Evolutionary conservation across 352 stramenopile genomes (phyloP), one percentile per base, ranked within the genome.

Genomic region (Globisporangium cystogenes): DNA sequence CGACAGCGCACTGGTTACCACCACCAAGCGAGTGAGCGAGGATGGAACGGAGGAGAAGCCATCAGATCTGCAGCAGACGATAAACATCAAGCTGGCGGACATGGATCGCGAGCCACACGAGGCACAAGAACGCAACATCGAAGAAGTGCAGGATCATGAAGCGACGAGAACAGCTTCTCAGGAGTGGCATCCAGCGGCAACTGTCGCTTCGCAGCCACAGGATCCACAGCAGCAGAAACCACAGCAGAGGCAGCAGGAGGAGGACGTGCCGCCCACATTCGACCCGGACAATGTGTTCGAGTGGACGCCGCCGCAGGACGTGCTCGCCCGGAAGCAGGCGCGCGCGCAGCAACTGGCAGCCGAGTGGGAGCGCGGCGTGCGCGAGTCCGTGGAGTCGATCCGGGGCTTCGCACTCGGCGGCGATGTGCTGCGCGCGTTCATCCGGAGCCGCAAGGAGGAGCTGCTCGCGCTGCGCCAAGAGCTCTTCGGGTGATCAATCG

Each of bases 271-370:
- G 48, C 51, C 21, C 31, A 57, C 40, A 57, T 76, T 79, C 39
- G 63, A 86, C 57, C 55, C 79, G 0, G 72, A 82, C 20, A 55
- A 66, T 6, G 67, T 90, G 44, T 90, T 90, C 50, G 79, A 87
- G 60, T 90, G 79, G 79, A 56, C 37, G 4, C 74, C 79, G 21
- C 60, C 61, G 1, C 12, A 63, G 4, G 59, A 63, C 0, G 36
- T 75, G 20, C 62, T 78, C 14, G 33, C 48, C 2, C 16, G 47
- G 2, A 66, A 65, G 39, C 18, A 46, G 5, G 53, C 23, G 21
- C 15, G 37, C 11, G 44, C 57, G 10, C 58, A 61, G 12, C 40
- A 45, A 14, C 53, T 67, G 24, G 33, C 41, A 29, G 60, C 27
- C 40, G 54, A 76, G 53, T 90, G 79, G 79, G 65, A 57, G 23